phyloP scores from a whole-genome alignment of 2,329 filamentous ascomycete species.

The Sarocladiaceae sp. region DNA sequence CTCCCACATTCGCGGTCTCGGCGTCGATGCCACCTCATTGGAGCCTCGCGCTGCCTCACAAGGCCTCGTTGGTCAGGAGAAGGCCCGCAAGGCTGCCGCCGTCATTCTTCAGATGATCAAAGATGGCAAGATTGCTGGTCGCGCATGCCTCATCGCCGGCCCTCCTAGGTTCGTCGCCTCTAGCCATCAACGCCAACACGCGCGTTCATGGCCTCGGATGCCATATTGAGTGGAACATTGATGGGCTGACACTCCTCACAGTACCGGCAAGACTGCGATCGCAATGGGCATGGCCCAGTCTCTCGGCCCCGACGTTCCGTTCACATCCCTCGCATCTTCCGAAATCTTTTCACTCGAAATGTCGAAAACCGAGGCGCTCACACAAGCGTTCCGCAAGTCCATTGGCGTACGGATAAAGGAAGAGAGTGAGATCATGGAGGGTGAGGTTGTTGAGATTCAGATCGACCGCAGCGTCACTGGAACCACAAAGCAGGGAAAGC shows the following conservation, averaged over 20 bases:
- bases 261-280: constrained; percentile 97
- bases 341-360: constrained; percentile 99
- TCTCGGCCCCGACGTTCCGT: constrained; percentile 88
- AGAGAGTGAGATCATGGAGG: constrained; percentile 98
- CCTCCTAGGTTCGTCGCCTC: constrained; percentile 64
- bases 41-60: constrained; percentile 83
- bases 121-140: constrained; percentile 95
- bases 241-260: constrained; percentile 25
- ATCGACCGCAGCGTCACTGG: constrained; percentile 96
- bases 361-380: constrained; percentile 98
- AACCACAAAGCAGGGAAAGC: constrained; percentile 95
- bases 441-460: constrained; percentile 97
- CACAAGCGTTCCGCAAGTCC: constrained; percentile 97
- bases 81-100: constrained; percentile 92
- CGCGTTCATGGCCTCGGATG: not conserved
- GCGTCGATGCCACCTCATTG: constrained; percentile 86
- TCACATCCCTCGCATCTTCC: constrained; percentile 91
- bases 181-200: not conserved
- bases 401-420: constrained; percentile 98
- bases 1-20: constrained; percentile 94
- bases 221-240: no score
- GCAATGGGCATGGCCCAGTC: constrained; percentile 99
- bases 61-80: constrained; percentile 92
- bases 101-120: constrained; percentile 99
- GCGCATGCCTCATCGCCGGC: constrained; percentile 90